Evolutionary conservation across 2,329 filamentous ascomycete genomes (phyloP), one percentile per base, ranked within the genome.

Genomic region (Esteya vermicola): DNA sequence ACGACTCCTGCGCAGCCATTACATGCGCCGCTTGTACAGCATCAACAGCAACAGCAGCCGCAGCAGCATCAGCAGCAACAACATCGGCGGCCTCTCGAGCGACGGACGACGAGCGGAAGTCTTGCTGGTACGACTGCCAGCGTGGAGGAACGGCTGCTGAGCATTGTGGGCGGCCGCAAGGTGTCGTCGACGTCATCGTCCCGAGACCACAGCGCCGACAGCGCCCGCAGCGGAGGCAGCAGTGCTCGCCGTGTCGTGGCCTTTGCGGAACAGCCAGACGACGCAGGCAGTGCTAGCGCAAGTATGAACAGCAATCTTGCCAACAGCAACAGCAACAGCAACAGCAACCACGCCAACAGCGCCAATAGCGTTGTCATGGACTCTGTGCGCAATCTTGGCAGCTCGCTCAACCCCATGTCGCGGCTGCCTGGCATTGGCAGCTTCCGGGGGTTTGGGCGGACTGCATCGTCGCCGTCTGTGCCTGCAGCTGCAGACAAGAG

Each of bases 301-400:
- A n/a, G n/a, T n/a, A n/a, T n/a, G n/a, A n/a, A n/a, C n/a, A n/a
- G n/a, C n/a, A n/a, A n/a, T n/a, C n/a, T n/a, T 14, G 26, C 16
- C 7, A 13, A n/a, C 34, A 38, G 28, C 36, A 33, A 21, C 28
- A 33, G 28, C 4, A 25, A 21, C 28, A 38, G 20, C 21, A 38
- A 7, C 42, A 28, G 31, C 36, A 30, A 36, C 33, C 18, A 30
- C 33, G 4, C 30, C 30, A 4, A 27, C 46, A 33, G 33, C 22
- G 9, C 28, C 27, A n/a, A 28, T 20, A 39, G 18, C 13, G 28
- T 20, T 1, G 50, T 78, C 12, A 72, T 93, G 2, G 85, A 93
- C 47, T 85, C 84, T 12, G 79, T 93, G 64, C 77, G 83, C 40
- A 89, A 73, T 54, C 69, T 93, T 44, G 79, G 85, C 28, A 91